These are phyloP conservation scores for Pestalotiopsis sp. DNA, from an alignment of 2,329 filamentous ascomycete genomes.

Conservation along the genomic window DNA sequence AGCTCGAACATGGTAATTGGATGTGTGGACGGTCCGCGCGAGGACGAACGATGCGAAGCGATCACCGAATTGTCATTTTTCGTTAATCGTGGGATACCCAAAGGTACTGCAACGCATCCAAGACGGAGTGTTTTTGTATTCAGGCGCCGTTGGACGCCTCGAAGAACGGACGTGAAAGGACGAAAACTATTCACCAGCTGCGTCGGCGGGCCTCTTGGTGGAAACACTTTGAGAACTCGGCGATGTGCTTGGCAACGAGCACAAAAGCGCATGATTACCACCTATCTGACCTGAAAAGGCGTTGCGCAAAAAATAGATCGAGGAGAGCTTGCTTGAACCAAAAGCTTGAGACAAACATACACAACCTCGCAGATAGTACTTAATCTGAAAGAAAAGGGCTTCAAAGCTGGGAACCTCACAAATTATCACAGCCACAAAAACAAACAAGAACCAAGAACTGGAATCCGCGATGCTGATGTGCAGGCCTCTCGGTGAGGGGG, in stretches of 20 bases:
- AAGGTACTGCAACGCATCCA: conserved; percentile 9
- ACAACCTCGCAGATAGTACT: conserved; percentile 35
- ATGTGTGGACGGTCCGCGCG: not conserved
- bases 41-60: conserved; percentile 5
- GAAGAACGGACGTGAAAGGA: not conserved
- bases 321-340: conserved; percentile 26
- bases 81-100: not conserved
- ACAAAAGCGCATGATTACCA: conserved; percentile 22
- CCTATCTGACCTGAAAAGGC: conserved; percentile 34
- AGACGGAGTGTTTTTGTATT: conserved; percentile 9
- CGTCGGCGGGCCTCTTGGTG: conserved; percentile 1
- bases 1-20: not conserved
- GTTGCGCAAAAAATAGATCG: conserved; percentile 29
- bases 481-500: not conserved
- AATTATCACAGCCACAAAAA: not conserved
- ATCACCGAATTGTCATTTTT: not conserved
- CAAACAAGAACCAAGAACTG: conserved; percentile 13
- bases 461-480: conserved; percentile 13
- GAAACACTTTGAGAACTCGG: conserved; percentile 1
- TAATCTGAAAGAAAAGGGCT: conserved; percentile 28
- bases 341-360: conserved; percentile 26
- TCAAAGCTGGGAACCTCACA: conserved; percentile 22
- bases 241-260: conserved; percentile 12
- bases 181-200: conserved; percentile 7
- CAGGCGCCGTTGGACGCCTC: conserved; percentile 4